Percentiles rank a stretch among this genome's conserved stretches.
These are phyloP conservation scores for Symbiodinium pilosum DNA, from an alignment of 73 alveolate species.

Conservation along the genomic window DNA sequence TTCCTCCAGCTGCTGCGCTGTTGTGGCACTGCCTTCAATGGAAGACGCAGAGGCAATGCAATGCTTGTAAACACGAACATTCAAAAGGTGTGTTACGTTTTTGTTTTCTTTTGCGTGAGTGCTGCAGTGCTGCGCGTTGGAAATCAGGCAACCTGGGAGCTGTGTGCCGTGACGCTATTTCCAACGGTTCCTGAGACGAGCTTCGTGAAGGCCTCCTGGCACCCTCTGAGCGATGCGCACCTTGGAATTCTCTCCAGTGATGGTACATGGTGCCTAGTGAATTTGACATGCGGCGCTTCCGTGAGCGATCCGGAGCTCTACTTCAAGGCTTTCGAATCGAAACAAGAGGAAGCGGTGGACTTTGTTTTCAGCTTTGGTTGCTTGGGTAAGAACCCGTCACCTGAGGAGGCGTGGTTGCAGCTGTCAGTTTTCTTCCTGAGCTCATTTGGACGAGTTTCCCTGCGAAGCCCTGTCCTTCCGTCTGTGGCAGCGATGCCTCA, in stretches of 20 bases:
- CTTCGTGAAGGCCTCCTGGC: conserved; percentile 2
- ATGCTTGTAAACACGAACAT: background rate
- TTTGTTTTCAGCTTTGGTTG: background rate
- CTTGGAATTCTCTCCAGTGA: background rate
- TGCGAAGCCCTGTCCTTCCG: background rate
- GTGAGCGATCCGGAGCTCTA: background rate
- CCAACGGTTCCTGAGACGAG: background rate
- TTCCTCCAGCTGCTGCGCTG: background rate
- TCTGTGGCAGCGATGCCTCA: background rate
- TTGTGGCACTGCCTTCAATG: background rate
- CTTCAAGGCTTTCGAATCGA: background rate
- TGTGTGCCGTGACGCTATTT: background rate
- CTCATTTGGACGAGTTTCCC: background rate
- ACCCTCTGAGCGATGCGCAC: background rate
- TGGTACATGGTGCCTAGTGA: background rate
- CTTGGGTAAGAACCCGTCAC: background rate
- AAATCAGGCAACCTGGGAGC: background rate
- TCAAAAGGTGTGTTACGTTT: background rate
- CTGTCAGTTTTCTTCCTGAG: background rate
- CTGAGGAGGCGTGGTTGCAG: background rate
- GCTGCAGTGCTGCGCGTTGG: no score
- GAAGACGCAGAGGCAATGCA: background rate
- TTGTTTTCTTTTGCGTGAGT: no score
- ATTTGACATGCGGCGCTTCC: background rate
- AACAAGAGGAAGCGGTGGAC: background rate